Percentiles rank a stretch among this genome's conserved stretches.
phyloP scores from a whole-genome alignment of 805 yeast species.

The Candida fluviatilis region DNA sequence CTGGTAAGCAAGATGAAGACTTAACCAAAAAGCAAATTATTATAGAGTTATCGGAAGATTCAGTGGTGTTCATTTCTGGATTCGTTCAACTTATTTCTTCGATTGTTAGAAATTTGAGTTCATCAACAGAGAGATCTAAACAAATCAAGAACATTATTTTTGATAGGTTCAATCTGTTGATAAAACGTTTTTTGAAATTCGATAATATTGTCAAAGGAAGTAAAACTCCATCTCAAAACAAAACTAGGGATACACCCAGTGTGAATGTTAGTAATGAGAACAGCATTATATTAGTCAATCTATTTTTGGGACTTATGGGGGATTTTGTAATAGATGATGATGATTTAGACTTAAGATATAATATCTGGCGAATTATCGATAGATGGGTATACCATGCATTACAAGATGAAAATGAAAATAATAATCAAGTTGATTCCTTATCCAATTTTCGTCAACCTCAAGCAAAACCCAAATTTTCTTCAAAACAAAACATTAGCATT shows the following conservation, averaged over 20 bases:
- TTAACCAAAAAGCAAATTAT: constrained; percentile 29
- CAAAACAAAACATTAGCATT: constrained; percentile 15
- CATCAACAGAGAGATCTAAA: constrained; percentile 18
- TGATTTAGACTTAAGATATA: constrained; percentile 31
- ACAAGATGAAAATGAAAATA: constrained; percentile 5
- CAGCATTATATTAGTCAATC: constrained; percentile 29
- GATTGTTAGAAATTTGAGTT: constrained; percentile 26
- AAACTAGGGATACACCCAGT: constrained; percentile 15
- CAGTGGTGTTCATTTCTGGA: constrained; percentile 68
- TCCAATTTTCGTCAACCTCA: constrained; percentile 7
- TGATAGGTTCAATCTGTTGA: constrained; percentile 29
- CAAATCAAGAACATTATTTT: constrained; percentile 26
- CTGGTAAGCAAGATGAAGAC: constrained; percentile 16
- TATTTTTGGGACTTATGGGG: constrained; percentile 47
- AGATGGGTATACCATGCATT: constrained; percentile 53
- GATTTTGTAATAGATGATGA: constrained; percentile 42
- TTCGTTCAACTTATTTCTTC: constrained; percentile 58
- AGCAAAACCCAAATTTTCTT: constrained; percentile 15
- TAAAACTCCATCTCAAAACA: constrained; percentile 7
- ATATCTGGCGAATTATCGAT: constrained; percentile 69
- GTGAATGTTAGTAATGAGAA: constrained; percentile 31
- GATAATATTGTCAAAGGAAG: constrained; percentile 29
- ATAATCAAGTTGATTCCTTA: constrained; percentile 1
- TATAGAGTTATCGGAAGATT: constrained; percentile 73
- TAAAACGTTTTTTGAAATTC: constrained; percentile 33